Percentiles rank a stretch among this genome's conserved stretches.
Evolutionary conservation across 1,139 yeast species (phyloP).

Genomic region (Pichiaceae sp.): DNA sequence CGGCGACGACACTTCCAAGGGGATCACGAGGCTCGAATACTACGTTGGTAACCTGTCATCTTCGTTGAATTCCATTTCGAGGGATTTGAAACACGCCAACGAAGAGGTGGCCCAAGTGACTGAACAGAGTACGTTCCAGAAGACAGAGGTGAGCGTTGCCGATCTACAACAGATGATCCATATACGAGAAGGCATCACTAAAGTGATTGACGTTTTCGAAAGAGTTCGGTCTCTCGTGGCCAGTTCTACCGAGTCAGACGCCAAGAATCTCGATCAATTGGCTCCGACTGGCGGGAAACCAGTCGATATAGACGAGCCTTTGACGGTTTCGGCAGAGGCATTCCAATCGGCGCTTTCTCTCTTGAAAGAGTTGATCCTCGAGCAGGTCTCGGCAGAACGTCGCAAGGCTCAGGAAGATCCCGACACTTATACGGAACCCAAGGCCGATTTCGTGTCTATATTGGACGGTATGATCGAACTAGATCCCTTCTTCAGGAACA

Average conservation of each 20-base stretch:
- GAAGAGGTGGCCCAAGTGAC: conserved; percentile 17
- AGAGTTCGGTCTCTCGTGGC: conserved; percentile 30
- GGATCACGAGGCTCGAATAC: conserved; percentile 51
- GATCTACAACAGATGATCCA: conserved; percentile 34
- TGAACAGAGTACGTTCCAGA: conserved; percentile 4
- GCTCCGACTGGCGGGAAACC: conserved; percentile 4
- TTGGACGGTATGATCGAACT: conserved; percentile 31
- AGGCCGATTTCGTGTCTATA: conserved; percentile 10
- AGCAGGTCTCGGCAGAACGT: conserved; percentile 27
- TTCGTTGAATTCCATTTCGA: conserved; percentile 45
- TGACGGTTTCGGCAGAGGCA: conserved; percentile 22
- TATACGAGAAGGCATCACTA: conserved; percentile 35
- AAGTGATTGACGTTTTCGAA: conserved; percentile 38
- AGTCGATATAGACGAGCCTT: conserved; percentile 1
- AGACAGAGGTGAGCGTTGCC: conserved; percentile 19
- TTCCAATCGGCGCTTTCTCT: conserved; percentile 34
- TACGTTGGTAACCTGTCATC: conserved; percentile 52
- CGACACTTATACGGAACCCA: conserved; percentile 1
- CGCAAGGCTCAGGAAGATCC: conserved; percentile 20
- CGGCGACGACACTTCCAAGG: conserved; percentile 15
- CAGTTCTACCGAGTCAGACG: conserved; percentile 11
- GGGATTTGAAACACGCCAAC: conserved; percentile 35
- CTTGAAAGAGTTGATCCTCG: conserved; percentile 33
- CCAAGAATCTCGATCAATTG: neutral
- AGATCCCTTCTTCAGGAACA: conserved; percentile 42